phyloP scores from a whole-genome alignment of 805 yeast genomes.

The Candida montana region DNA sequence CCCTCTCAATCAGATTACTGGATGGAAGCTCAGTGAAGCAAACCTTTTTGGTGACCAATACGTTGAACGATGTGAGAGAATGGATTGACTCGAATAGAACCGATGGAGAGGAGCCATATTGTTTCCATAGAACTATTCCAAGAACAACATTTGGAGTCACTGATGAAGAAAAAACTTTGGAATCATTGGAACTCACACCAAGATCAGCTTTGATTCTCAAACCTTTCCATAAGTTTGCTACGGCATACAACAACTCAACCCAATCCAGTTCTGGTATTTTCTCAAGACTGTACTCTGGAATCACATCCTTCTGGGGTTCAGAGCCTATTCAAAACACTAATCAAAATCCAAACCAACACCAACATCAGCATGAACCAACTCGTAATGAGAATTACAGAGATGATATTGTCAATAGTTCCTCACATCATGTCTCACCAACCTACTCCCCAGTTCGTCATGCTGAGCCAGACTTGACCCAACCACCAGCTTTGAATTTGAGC shows the following conservation, averaged over 20 bases:
- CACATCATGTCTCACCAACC: conserved; percentile 26
- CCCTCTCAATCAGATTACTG: conserved; percentile 55
- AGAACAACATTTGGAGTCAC: conserved; percentile 56
- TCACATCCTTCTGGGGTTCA: conserved; percentile 31
- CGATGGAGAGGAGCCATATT: conserved; percentile 39
- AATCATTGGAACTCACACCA: conserved; percentile 56
- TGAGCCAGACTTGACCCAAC: conserved; percentile 15
- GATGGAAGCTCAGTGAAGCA: conserved; percentile 58
- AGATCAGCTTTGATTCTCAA: conserved; percentile 72
- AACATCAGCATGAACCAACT: background rate
- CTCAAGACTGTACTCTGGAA: conserved; percentile 28
- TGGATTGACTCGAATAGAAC: conserved; percentile 53
- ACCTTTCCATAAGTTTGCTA: conserved; percentile 39
- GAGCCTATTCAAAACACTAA: background rate
- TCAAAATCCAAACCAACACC: background rate
- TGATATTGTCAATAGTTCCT: conserved; percentile 14
- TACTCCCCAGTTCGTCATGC: conserved; percentile 16
- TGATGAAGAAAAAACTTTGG: conserved; percentile 53
- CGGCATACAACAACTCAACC: conserved; percentile 23
- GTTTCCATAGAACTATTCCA: conserved; percentile 50
- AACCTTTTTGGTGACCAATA: conserved; percentile 40
- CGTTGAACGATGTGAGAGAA: conserved; percentile 52
- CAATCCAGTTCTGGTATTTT: conserved; percentile 20
- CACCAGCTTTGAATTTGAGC: conserved; percentile 20
- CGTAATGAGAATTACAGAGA: conserved; percentile 10